phyloP scores from a whole-genome alignment of 73 alveolate species.

The Paraurostyla sp. region DNA sequence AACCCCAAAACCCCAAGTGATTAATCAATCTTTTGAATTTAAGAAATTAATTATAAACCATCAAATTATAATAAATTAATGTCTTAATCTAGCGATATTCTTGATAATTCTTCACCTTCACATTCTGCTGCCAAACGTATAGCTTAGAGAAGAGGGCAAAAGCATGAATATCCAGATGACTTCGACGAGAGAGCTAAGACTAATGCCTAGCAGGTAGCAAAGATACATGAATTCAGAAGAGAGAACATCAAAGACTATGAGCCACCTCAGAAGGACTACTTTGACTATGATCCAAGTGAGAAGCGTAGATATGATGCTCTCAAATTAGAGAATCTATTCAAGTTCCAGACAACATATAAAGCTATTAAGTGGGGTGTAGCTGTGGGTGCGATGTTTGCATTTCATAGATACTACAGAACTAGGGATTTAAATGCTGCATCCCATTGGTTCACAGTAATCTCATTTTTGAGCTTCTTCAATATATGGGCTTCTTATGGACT shows the following conservation, averaged over 20 bases:
- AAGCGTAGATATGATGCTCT: slow-evolving; percentile 66
- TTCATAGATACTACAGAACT: slow-evolving; percentile 76
- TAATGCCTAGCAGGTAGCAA: slow-evolving; percentile 48
- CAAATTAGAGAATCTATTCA: slow-evolving; percentile 45
- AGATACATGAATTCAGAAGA: slow-evolving; percentile 68
- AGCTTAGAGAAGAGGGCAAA: not conserved
- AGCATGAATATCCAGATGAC: slow-evolving; percentile 23
- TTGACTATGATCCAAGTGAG: slow-evolving; percentile 69
- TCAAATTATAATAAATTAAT: too few relatives aligned
- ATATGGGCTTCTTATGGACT: slow-evolving; percentile 69
- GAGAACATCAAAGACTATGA: slow-evolving; percentile 73
- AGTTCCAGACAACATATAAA: slow-evolving; percentile 50
- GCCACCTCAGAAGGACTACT: slow-evolving; percentile 58
- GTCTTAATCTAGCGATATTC: too few relatives aligned
- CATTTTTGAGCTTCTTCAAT: slow-evolving; percentile 60
- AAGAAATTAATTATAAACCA: too few relatives aligned
- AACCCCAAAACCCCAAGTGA: too few relatives aligned
- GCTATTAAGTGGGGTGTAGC: slow-evolving; percentile 78
- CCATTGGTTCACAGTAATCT: slow-evolving; percentile 76
- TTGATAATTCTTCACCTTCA: too few relatives aligned
- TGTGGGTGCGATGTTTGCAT: slow-evolving; percentile 72
- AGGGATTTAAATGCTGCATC: slow-evolving; percentile 73
- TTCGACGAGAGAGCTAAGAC: slow-evolving; percentile 65
- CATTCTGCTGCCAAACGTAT: slow-evolving; percentile 8
- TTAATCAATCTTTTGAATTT: too few relatives aligned